Conservation (phyloP, 257 asterid genomes). For the Jaltomata sinuosa region DNA sequence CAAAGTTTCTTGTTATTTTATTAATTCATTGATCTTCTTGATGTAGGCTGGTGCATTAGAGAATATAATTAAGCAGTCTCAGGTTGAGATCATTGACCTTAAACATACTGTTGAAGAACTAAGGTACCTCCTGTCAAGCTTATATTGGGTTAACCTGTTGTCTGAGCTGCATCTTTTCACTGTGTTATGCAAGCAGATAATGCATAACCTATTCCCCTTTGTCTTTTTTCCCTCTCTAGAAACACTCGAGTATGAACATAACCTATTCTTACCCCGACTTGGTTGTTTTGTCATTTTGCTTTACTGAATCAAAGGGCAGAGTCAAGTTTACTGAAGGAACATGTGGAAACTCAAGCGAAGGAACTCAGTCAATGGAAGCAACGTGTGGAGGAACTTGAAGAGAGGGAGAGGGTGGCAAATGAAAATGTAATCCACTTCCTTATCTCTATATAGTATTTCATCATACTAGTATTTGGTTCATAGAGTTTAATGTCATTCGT, state of each 20-base stretch:
- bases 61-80: slow-evolving; percentile 89
- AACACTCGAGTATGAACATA: not conserved
- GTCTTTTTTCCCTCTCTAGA: not conserved
- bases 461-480: not conserved
- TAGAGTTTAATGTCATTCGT: not conserved
- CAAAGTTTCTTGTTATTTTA: slow-evolving; percentile 2
- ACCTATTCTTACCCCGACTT: not conserved
- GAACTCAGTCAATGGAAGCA: slow-evolving; percentile 75
- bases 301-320: slow-evolving; percentile 69
- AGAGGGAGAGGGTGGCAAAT: slow-evolving; percentile 90
- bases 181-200: not conserved
- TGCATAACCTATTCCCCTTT: not conserved
- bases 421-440: slow-evolving; percentile 48
- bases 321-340: slow-evolving; percentile 63
- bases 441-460: not conserved
- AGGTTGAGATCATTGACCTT: slow-evolving; percentile 91
- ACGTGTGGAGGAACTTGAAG: slow-evolving; percentile 78
- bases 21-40: slow-evolving; percentile 10
- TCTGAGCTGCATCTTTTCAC: not conserved
- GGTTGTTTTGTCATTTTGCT: not conserved
- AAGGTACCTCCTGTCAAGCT: slow-evolving; percentile 44
- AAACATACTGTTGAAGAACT: slow-evolving; percentile 82
- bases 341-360: slow-evolving; percentile 63
- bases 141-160: not conserved
- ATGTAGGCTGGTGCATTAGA: slow-evolving; percentile 88